These are phyloP conservation scores for Coemansia sp. DNA, from an alignment of 192 early-diverging fungal species.

Conservation along the genomic window DNA sequence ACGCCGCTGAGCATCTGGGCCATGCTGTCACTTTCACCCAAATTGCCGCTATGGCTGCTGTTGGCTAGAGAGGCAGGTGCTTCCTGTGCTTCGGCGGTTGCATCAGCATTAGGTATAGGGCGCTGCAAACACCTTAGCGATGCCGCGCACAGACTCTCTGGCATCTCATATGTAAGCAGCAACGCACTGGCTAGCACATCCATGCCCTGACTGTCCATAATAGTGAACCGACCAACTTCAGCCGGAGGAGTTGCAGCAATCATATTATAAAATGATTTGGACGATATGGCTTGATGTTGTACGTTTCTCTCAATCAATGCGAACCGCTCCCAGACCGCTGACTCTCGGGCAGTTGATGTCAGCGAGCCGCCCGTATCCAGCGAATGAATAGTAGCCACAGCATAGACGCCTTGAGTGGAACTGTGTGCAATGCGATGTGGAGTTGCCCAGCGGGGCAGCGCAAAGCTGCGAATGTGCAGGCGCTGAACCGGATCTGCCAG, in stretches of 20 bases:
- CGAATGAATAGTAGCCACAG: conserved; percentile 58
- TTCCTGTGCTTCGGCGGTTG: neutral
- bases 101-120: neutral
- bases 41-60: neutral
- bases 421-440: conserved; percentile 70
- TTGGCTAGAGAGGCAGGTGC: neutral
- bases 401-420: conserved; percentile 59
- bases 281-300: neutral
- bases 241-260: conserved; percentile 11
- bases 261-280: no score
- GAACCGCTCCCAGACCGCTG: conserved; percentile 7
- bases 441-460: conserved; percentile 62
- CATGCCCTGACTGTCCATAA: conserved; percentile 74
- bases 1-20: conserved; percentile 39
- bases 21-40: neutral
- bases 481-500: conserved; percentile 79
- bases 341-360: neutral
- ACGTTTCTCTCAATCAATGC: conserved; percentile 13
- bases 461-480: conserved; percentile 73
- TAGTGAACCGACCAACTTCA: conserved; percentile 54
- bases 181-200: conserved; percentile 45
- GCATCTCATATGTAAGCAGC: conserved; percentile 31
- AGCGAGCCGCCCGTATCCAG: conserved; percentile 16
- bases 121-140: conserved; percentile 17
- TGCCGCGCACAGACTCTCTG: conserved; percentile 39